Evolutionary conservation across 306 rosid species (phyloP).

Genomic region (Ormosia semicastrata): DNA sequence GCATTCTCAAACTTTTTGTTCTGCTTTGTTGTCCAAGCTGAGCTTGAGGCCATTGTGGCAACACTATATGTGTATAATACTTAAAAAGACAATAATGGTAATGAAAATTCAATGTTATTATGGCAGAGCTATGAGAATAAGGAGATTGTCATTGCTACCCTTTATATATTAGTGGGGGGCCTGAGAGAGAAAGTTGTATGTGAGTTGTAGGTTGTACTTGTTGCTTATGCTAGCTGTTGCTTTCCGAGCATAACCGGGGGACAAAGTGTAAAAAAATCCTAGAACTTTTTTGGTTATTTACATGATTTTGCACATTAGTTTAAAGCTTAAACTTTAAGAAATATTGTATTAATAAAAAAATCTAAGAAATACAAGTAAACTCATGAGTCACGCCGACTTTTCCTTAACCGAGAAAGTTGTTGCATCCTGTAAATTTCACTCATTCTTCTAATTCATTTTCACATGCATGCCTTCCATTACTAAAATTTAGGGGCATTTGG

Average conservation of each 20-base stretch:
- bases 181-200: background rate
- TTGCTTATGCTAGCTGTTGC: slow-evolving; percentile 36
- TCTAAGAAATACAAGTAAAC: background rate
- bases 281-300: slow-evolving; percentile 4
- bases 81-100: background rate
- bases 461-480: slow-evolving; percentile 24
- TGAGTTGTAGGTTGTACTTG: background rate
- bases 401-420: slow-evolving; percentile 20
- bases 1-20: slow-evolving; percentile 90
- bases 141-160: slow-evolving; percentile 26
- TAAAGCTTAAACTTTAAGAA: slow-evolving; percentile 15
- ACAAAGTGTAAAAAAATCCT: background rate
- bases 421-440: slow-evolving; percentile 22
- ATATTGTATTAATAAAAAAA: background rate
- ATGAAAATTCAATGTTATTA: slow-evolving; percentile 2
- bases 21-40: slow-evolving; percentile 75
- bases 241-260: slow-evolving; percentile 46
- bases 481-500: background rate
- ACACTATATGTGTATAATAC: background rate
- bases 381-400: slow-evolving; percentile 27
- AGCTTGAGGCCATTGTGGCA: slow-evolving; percentile 44
- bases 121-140: slow-evolving; percentile 28
- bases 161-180: slow-evolving; percentile 49
- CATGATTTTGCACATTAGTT: slow-evolving; percentile 18
- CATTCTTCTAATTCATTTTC: slow-evolving; percentile 26